Conservation (phyloP, 2,329 filamentous ascomycete species). For the Cercospora sesami region DNA sequence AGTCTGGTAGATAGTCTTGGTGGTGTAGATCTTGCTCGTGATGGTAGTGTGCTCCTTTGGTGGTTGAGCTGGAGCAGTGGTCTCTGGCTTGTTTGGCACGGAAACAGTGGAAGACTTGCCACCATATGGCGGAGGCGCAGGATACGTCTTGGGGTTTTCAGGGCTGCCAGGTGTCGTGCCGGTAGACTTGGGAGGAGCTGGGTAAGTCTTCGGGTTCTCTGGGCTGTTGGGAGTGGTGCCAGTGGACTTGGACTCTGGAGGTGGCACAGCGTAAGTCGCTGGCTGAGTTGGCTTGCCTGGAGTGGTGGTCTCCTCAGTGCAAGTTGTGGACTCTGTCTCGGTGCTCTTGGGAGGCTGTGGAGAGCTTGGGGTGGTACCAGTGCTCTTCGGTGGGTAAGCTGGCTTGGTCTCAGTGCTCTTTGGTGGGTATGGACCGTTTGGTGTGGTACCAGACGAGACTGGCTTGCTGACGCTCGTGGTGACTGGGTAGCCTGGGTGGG, state of each 20-base stretch:
- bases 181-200: neutral
- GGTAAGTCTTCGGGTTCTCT: neutral
- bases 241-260: neutral
- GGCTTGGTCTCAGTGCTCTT: neutral
- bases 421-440: neutral
- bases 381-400: neutral
- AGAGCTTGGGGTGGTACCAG: neutral
- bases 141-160: neutral
- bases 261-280: neutral
- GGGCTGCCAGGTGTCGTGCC: too few relatives aligned
- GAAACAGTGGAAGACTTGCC: neutral
- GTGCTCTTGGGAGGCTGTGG: neutral
- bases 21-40: conserved; percentile 20
- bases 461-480: neutral
- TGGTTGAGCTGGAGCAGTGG: neutral
- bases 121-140: neutral
- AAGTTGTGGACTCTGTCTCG: neutral
- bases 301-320: neutral
- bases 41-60: conserved; percentile 7
- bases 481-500: neutral
- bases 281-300: neutral
- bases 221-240: too few relatives aligned
- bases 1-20: conserved; percentile 30
- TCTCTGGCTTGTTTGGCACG: neutral
- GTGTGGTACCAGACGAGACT: neutral